A percentile compares a stretch with the other conserved stretches of the same genome.
Evolutionary conservation across 2,329 filamentous ascomycete genomes (phyloP).

Genomic region (Epichloe coenophiala): DNA sequence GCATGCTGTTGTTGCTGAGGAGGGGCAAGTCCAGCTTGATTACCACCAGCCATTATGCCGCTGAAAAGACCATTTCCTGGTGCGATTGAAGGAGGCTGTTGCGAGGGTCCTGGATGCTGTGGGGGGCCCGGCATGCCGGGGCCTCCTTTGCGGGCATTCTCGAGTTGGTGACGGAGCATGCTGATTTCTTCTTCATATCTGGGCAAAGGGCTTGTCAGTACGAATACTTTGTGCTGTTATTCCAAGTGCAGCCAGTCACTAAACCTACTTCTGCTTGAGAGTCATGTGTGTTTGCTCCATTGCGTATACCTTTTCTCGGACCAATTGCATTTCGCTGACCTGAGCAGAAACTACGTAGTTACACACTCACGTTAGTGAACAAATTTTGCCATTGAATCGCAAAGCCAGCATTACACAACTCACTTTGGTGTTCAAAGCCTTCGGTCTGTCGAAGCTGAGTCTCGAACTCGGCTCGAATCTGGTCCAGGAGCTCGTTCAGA

Average conservation of each 20-base stretch:
- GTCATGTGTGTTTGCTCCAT: slow-evolving; percentile 82
- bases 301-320: slow-evolving; percentile 83
- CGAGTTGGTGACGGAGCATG: slow-evolving; percentile 77
- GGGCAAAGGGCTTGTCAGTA: slow-evolving; percentile 7
- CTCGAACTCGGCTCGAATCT: slow-evolving; percentile 84
- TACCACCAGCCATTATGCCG: slow-evolving; percentile 84
- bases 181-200: slow-evolving; percentile 92
- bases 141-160: slow-evolving; percentile 52
- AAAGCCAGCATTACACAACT: slow-evolving; percentile 23
- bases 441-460: slow-evolving; percentile 66
- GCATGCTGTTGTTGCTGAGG: slow-evolving; percentile 48
- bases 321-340: slow-evolving; percentile 88
- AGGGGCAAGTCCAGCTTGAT: slow-evolving; percentile 72
- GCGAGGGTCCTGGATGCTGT: slow-evolving; percentile 65
- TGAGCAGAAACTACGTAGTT: slow-evolving; percentile 61
- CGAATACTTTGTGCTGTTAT: slow-evolving; percentile 2
- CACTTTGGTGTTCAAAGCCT: slow-evolving; percentile 89
- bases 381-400: neutral
- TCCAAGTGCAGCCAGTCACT: neutral
- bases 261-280: slow-evolving; percentile 77
- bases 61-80: slow-evolving; percentile 89
- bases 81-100: slow-evolving; percentile 78
- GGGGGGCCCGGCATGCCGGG: slow-evolving; percentile 54
- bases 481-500: slow-evolving; percentile 82
- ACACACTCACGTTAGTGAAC: neutral